A percentile compares a stretch with the other conserved stretches of the same genome.
These are phyloP conservation scores for Neovahlkampfia damariscottae DNA, from an alignment of 78 protist genomes.

Conservation along the genomic window DNA sequence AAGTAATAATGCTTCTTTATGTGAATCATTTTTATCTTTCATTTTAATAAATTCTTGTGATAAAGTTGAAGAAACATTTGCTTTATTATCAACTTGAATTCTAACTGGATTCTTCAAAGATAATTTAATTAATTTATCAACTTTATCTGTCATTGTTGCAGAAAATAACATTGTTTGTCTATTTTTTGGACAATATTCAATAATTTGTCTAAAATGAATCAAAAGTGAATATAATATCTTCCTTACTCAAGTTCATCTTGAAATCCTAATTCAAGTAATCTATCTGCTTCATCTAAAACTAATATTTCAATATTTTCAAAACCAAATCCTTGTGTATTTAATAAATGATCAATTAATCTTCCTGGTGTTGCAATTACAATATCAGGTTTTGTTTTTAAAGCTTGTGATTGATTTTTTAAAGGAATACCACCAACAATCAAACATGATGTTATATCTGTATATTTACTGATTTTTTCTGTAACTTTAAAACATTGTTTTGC, in stretches of 20 bases:
- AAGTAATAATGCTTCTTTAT: not conserved
- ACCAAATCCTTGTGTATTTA: slow-evolving; percentile 50
- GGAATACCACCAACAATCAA: slow-evolving; percentile 52
- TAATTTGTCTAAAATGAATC: slow-evolving; percentile 53
- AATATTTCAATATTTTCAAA: slow-evolving; percentile 52
- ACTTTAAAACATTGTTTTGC: slow-evolving; percentile 70
- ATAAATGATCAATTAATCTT: slow-evolving; percentile 72
- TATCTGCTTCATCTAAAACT: slow-evolving; percentile 86
- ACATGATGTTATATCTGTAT: slow-evolving; percentile 42
- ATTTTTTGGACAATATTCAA: slow-evolving; percentile 35
- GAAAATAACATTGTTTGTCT: slow-evolving; percentile 79
- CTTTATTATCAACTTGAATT: slow-evolving; percentile 43
- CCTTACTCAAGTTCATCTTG: no score
- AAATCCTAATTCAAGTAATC: slow-evolving; percentile 78
- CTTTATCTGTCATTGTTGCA: slow-evolving; percentile 75
- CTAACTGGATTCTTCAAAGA: slow-evolving; percentile 44
- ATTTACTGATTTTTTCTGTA: slow-evolving; percentile 37
- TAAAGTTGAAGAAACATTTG: slow-evolving; percentile 38
- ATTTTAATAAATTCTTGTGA: slow-evolving; percentile 61
- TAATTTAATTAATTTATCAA: slow-evolving; percentile 35
- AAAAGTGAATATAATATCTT: no score
- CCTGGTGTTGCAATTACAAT: slow-evolving; percentile 89
- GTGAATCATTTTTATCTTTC: not conserved
- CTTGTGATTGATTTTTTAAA: slow-evolving; percentile 44
- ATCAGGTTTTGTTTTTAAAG: slow-evolving; percentile 50